A percentile compares a stretch with the other conserved stretches of the same genome.
These are phyloP conservation scores for Boletus eberwhitei DNA, from an alignment of 768 basidiomycete genomes.

Conservation along the genomic window DNA sequence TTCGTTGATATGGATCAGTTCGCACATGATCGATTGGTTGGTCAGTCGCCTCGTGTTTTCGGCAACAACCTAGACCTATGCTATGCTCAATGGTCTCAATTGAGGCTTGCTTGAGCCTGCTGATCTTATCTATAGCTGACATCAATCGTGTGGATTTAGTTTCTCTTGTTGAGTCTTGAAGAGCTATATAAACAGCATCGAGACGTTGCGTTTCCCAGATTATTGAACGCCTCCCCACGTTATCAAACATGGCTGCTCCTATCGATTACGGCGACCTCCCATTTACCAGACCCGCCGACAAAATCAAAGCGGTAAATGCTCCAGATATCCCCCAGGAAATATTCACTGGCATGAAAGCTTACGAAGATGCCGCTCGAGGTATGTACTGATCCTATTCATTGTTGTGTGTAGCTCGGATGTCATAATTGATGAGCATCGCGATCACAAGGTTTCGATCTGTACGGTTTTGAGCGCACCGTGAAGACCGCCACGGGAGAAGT, in stretches of 20 bases:
- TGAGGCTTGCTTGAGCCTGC: not conserved
- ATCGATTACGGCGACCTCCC: conserved; percentile 32
- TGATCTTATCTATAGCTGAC: conserved; percentile 6
- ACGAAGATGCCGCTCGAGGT: conserved; percentile 40
- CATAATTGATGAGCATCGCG: not conserved
- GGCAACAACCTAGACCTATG: not conserved
- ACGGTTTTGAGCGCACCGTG: conserved; percentile 27
- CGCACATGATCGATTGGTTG: not conserved
- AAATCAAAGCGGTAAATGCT: conserved; percentile 39
- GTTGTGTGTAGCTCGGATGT: not conserved
- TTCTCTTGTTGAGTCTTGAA: not conserved
- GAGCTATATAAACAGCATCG: conserved; percentile 1
- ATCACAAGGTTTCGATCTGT: conserved; percentile 25
- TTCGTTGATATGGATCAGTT: conserved; percentile 4
- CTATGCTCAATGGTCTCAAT: not conserved
- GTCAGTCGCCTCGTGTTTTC: not conserved
- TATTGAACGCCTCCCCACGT: not conserved
- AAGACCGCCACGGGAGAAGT: conserved; percentile 9
- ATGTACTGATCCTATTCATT: not conserved
- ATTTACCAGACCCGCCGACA: conserved; percentile 35
- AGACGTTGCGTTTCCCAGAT: not conserved
- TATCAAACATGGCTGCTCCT: conserved; percentile 16
- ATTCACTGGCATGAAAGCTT: conserved; percentile 35
- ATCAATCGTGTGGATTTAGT: not conserved
- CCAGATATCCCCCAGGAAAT: conserved; percentile 32